Percentiles rank a stretch among this genome's conserved stretches.
phyloP scores from a whole-genome alignment of 805 yeast genomes.

The Pichia cephalocereana region DNA sequence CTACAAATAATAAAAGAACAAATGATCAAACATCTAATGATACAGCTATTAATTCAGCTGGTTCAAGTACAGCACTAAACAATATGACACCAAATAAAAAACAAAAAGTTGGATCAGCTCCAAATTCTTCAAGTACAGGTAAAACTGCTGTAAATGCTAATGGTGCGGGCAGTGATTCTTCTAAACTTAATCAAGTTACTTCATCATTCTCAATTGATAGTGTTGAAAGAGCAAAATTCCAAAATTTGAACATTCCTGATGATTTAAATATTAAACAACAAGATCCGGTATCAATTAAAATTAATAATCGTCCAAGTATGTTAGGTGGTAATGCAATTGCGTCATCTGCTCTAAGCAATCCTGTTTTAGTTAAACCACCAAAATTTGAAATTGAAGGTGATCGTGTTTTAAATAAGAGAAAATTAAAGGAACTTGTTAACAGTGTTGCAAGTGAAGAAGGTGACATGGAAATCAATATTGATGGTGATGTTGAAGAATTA shows the following conservation, averaged over 20 bases:
- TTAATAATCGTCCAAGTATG: slow-evolving; percentile 67
- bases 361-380: slow-evolving; percentile 67
- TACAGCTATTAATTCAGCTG: background rate
- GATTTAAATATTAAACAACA: slow-evolving; percentile 59
- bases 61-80: too few relatives aligned
- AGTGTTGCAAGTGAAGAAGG: slow-evolving; percentile 81
- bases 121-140: background rate
- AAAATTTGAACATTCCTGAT: slow-evolving; percentile 65
- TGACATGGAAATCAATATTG: slow-evolving; percentile 82
- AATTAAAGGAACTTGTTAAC: slow-evolving; percentile 77
- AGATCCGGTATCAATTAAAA: slow-evolving; percentile 51
- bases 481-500: slow-evolving; percentile 92
- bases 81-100: background rate
- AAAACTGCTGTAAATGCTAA: background rate
- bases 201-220: background rate
- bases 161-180: background rate
- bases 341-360: slow-evolving; percentile 64
- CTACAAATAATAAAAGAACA: slow-evolving; percentile 8
- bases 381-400: slow-evolving; percentile 76
- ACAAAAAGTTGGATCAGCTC: background rate
- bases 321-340: slow-evolving; percentile 75
- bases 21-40: background rate
- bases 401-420: slow-evolving; percentile 80
- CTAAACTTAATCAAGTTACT: background rate
- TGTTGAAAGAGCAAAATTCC: slow-evolving; percentile 32